Evolutionary conservation across 148 eudicot species (phyloP), one percentile per base, ranked within the genome.

Genomic region (Rhododendron simsii): DNA sequence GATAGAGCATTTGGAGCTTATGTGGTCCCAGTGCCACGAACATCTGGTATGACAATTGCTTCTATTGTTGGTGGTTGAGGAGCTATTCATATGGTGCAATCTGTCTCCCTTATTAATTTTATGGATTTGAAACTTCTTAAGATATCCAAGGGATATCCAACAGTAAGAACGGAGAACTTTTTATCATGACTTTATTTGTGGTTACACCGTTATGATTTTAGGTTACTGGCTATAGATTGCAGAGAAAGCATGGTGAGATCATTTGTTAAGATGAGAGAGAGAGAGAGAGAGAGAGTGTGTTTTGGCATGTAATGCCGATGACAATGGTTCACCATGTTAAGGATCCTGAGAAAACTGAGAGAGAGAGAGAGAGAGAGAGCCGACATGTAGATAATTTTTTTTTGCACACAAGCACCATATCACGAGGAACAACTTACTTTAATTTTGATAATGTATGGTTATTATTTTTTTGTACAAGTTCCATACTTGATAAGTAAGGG

Each of bases 1-100:
- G 87, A 92, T 84, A 89, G 98, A 91, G 98, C 98, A 83, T 94
- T 87, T 91, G 98, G 99, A 71, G 95, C 96, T 74, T 93, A 93
- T 85, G 86, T 91, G 82, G 91, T 85, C 63, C 99, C 98, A 65
- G 85, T 81, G 77, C 93, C 95, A 35, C 93, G 91, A 77, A 86
- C 95, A 44, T 85, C 91, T 87, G 99, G 99, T 97, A 91, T 53
- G 80, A 57, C 81, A 23, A 26, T 87, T 67, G 74, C 51, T 71
- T 79, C 23, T 28, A 26, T 14, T 76, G 44, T 35, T 39, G 30
- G 23, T 86, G 33, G 39, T 48, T 78, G 47, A 67, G 12, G 39
- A 51, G 33, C 48, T 76, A 33, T 77, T 30, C 21, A 12, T 74
- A 61, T 83, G 12, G 63, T 57, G 33, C 28, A 39, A 84, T 76